These are phyloP conservation scores for Ganoderma sinense DNA, from an alignment of 1,284 basidiomycete species.

Conservation along the genomic window DNA sequence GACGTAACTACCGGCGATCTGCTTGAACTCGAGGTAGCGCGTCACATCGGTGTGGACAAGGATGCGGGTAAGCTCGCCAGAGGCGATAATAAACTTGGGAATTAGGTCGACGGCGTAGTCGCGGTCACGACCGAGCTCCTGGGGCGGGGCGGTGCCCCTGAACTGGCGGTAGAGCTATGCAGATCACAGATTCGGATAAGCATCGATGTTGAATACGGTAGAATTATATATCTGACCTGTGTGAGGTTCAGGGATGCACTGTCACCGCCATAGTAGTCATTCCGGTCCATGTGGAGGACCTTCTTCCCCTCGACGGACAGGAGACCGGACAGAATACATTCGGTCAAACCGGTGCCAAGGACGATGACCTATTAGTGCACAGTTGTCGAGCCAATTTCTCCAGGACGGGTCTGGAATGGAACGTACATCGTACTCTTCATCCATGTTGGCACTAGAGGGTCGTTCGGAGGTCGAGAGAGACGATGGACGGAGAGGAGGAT, in stretches of 20 bases:
- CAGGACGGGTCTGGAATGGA: neutral
- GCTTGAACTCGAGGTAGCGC: slow-evolving; percentile 99
- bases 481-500: slow-evolving; percentile 20
- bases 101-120: slow-evolving; percentile 97
- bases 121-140: slow-evolving; percentile 90
- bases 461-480: slow-evolving; percentile 8
- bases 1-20: slow-evolving; percentile 98
- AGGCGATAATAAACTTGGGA: slow-evolving; percentile 98
- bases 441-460: slow-evolving; percentile 58
- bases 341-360: slow-evolving; percentile 95
- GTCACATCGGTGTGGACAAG: slow-evolving; percentile 99
- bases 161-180: slow-evolving; percentile 95
- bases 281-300: slow-evolving; percentile 99
- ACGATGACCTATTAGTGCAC: slow-evolving; percentile 78
- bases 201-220: slow-evolving; percentile 15
- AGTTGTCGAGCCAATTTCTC: slow-evolving; percentile 8
- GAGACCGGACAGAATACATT: slow-evolving; percentile 97
- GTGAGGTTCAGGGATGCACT: slow-evolving; percentile 97
- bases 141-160: slow-evolving; percentile 75
- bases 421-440: slow-evolving; percentile 88
- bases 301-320: slow-evolving; percentile 99
- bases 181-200: slow-evolving; percentile 21
- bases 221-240: slow-evolving; percentile 65
- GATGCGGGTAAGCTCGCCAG: slow-evolving; percentile 97
- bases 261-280: slow-evolving; percentile 99